Evolutionary conservation across 2,329 filamentous ascomycete genomes (phyloP), one percentile per base, ranked within the genome.

Genomic region (Sarocladiaceae sp.): DNA sequence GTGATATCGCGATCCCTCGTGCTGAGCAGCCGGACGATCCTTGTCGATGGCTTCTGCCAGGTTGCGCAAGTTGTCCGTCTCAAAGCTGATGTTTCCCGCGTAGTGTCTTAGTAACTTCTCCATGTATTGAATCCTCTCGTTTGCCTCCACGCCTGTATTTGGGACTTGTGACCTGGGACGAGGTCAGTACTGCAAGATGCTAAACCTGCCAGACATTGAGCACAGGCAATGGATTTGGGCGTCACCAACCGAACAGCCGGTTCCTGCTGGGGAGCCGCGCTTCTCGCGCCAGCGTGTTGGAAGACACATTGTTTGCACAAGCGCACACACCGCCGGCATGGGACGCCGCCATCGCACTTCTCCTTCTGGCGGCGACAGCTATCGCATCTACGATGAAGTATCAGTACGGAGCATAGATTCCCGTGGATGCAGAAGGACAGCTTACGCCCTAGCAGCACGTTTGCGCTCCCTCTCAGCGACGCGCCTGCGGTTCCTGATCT

Each of bases 341-440:
- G 74, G 15, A 73, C 63, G 41, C 73, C 74, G 37, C 73, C 74
- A 51, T 76, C 72, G 52, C 73, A 77, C 58, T 76, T 75, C 55
- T 77, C 73, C 53, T 77, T 77, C 46, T 73, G 66, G 49, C 72
- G 65, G 47, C 73, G 71, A 55, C 73, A 77, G 43, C 69, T 69
- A 53, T 75, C 72, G 53, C 73, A 77, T 47, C 73, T 76, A 19
- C 39, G 24, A 39, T 26, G 19, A 24, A 34, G 31, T 15, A 52
- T 50, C 6, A 6, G 31, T 6, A 33, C 13, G 31, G 6, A n/a
- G 31, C 5, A 15, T 15, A 33, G 13, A 12, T 5, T 7, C 6
- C 6, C 5, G 12, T 33, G 6, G 31, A 15, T 7, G 13, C n/a
- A n/a, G 20, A 12, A 11, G 3, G 24, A 44, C 24, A 31, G 46